Base-by-base conservation (phyloP, 495 filamentous ascomycete species). In the Chaetomium tenue region DNA sequence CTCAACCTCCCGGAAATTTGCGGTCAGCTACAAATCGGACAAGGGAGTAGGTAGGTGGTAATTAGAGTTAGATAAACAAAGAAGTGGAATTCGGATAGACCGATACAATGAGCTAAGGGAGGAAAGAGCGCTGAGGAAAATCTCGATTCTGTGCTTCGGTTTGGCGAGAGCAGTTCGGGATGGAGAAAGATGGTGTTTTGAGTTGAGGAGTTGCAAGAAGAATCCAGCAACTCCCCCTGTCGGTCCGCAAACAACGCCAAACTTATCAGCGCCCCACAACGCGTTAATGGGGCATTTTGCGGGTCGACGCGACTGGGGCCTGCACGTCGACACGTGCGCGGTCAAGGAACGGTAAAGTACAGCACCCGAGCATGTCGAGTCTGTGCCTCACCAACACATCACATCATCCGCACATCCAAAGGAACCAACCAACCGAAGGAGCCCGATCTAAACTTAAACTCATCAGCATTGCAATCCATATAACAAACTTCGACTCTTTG, bases 311-410 rank as follows among this genome's bases (percentile, higher is more conserved):
- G 70, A 65, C 56, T 16, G 3, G 7, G 25, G 8, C 12, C 15
- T 2, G 30, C 33, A 63, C 69, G 69, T 67, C 40, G 47, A 25
- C 70, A 71, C 70, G 70, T 71, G 70, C 55, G 2, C 9, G 15
- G 52, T n/a, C 40, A 44, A 16, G 13, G 40, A 37, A 37, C 40
- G 3, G 40, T 44, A 7, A 16, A 37, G 25, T 4, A 44, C 40
- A 15, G 5, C 40, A 6, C 40, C 40, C 5, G 3, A 44, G 16
- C 13, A 18, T 16, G 40, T 44, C 13, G 46, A 20, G n/a, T 50
- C 46, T 50, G 46, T 23, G 46, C 46, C 46, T 50, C 46, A 50
- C 1, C 46, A 50, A 50, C 46, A n/a, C 46, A 50, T 50, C 46
- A n/a, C 46, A 50, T 50, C 8, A n/a, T 53, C 50, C 50, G 6